Percentiles rank a stretch among this genome's conserved stretches.
Conservation (phyloP, 2,329 filamentous ascomycete genomes). For the Sclerotinia sclerotiorum region DNA sequence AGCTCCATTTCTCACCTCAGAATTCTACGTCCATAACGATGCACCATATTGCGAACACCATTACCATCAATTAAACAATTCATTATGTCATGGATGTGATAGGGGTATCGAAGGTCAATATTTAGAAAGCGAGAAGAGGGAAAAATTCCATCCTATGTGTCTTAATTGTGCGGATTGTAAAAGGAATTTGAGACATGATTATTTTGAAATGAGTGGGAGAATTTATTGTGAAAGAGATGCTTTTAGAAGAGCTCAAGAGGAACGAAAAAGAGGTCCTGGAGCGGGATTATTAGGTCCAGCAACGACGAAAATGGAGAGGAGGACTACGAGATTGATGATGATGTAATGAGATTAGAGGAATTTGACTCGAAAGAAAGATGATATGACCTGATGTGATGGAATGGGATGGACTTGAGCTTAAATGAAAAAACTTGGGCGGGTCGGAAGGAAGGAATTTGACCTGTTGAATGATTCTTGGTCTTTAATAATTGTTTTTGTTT, state of each 20-base stretch:
- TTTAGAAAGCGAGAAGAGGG: conserved; percentile 71
- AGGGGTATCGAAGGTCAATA: conserved; percentile 92
- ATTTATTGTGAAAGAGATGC: conserved; percentile 89
- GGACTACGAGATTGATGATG: conserved; percentile 53
- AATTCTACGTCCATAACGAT: conserved; percentile 90
- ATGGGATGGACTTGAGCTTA: too few relatives aligned
- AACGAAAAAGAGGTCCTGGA: conserved; percentile 7
- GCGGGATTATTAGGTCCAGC: conserved; percentile 27
- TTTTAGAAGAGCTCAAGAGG: conserved; percentile 41
- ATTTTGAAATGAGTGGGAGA: conserved; percentile 81
- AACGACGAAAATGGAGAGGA: conserved; percentile 46
- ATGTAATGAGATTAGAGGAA: conserved; percentile 38
- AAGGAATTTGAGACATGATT: conserved; percentile 73
- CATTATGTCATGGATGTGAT: conserved; percentile 76
- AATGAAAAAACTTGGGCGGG: too few relatives aligned
- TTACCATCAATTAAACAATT: conserved; percentile 89
- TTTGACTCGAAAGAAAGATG: background rate
- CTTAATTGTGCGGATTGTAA: conserved; percentile 82
- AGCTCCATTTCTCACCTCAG: conserved; percentile 77
- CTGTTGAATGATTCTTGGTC: too few relatives aligned
- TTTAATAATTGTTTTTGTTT: background rate
- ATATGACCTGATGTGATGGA: background rate
- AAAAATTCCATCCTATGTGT: conserved; percentile 85
- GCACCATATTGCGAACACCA: conserved; percentile 87
- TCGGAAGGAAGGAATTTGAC: too few relatives aligned